These are phyloP conservation scores for Orobanche coerulescens DNA, from an alignment of 257 asterid genomes.

Conservation along the genomic window DNA sequence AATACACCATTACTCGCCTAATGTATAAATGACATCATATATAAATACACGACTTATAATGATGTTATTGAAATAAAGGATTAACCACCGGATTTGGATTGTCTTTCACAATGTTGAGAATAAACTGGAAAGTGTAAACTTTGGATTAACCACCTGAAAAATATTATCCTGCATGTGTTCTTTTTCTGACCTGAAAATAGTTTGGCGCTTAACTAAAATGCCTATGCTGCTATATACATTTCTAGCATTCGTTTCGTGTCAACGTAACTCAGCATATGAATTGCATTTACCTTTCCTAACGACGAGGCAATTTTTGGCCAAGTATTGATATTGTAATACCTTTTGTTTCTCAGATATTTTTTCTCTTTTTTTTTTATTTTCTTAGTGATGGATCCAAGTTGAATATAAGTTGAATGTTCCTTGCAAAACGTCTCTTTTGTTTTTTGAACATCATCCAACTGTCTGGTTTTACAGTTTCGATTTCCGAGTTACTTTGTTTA, in stretches of 20 bases:
- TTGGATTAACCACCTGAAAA: background rate
- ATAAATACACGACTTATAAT: background rate
- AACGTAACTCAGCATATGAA: background rate
- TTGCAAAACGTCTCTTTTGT: background rate
- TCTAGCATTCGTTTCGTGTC: background rate
- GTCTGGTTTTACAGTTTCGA: background rate
- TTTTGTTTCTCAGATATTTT: background rate
- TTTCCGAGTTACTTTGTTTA: background rate
- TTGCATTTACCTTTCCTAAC: background rate
- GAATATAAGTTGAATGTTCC: background rate
- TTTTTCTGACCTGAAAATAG: background rate
- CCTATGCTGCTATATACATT: background rate
- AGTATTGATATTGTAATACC: background rate
- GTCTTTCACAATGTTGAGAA: constrained; percentile 1
- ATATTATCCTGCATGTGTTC: background rate
- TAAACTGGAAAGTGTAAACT: constrained; percentile 5
- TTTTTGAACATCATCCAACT: background rate
- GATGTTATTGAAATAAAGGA: background rate
- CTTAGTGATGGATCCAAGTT: background rate
- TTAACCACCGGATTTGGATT: background rate
- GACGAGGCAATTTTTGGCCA: background rate
- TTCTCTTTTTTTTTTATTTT: background rate
- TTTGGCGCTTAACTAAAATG: background rate
- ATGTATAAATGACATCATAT: background rate
- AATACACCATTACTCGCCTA: background rate